phyloP scores from a whole-genome alignment of 2,329 filamentous ascomycete genomes.

The Stachybotrys elegans region DNA sequence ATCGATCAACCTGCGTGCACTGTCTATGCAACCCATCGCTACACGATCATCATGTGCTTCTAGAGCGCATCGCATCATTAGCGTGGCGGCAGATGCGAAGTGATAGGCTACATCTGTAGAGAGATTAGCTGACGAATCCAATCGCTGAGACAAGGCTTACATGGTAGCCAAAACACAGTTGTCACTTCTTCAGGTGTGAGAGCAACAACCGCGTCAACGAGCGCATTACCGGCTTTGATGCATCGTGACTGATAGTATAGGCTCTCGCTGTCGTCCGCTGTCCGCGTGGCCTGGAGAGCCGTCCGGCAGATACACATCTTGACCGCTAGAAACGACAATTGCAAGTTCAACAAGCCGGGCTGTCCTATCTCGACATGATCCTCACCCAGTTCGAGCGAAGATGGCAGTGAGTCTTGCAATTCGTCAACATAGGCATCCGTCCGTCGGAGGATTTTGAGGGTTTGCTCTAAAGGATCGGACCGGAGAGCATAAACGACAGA shows the following conservation, averaged over 20 bases:
- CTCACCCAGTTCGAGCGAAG: slow-evolving; percentile 1
- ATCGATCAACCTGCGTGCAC: not conserved
- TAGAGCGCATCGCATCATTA: slow-evolving; percentile 5
- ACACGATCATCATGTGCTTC: not conserved
- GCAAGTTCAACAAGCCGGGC: slow-evolving; percentile 3
- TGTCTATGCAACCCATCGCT: not conserved
- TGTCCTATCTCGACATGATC: not conserved
- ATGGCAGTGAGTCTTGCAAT: not conserved
- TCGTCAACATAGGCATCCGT: not conserved
- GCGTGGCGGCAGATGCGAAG: slow-evolving; percentile 5
- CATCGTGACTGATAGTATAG: not conserved
- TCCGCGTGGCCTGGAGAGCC: not conserved
- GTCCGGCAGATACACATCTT: slow-evolving; percentile 2
- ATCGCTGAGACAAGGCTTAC: slow-evolving; percentile 2
- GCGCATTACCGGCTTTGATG: not conserved
- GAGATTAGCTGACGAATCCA: not conserved
- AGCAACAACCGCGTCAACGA: not conserved
- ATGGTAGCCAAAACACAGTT: slow-evolving; percentile 5
- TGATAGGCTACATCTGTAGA: slow-evolving; percentile 4
- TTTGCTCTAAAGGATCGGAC: too few relatives aligned
- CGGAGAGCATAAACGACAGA: slow-evolving; percentile 2
- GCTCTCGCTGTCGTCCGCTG: not conserved
- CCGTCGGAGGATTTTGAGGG: not conserved
- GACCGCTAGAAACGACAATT: slow-evolving; percentile 4
- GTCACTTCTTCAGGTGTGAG: not conserved